Percentiles rank a stretch among this genome's conserved stretches.
phyloP scores from a whole-genome alignment of 1,284 basidiomycete genomes.

The Trichosporon inkin region DNA sequence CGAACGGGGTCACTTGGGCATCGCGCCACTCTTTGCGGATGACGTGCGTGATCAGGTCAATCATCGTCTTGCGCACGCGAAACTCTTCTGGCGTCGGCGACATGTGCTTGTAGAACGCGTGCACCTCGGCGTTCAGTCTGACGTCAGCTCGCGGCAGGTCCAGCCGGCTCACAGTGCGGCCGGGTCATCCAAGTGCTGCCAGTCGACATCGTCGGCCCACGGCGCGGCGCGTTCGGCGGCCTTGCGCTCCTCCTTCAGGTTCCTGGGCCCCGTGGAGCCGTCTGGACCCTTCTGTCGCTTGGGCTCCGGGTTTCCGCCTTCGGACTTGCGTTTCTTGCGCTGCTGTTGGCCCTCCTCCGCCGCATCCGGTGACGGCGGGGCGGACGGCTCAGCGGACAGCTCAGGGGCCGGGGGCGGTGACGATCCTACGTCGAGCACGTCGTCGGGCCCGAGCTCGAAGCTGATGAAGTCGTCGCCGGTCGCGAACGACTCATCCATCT shows the following conservation, averaged over 20 bases:
- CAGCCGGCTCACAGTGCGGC: conserved; percentile 67
- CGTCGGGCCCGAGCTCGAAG: conserved; percentile 9
- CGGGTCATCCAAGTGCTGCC: conserved; percentile 70
- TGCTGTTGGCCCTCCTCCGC: background rate
- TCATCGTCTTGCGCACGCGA: conserved; percentile 71
- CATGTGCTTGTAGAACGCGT: conserved; percentile 81
- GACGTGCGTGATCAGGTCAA: conserved; percentile 67
- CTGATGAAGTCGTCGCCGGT: conserved; percentile 23
- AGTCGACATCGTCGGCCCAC: conserved; percentile 73
- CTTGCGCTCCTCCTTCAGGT: conserved; percentile 60
- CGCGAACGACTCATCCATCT: conserved; percentile 11
- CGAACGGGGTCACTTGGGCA: conserved; percentile 80
- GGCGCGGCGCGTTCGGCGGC: conserved; percentile 65
- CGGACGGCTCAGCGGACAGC: background rate
- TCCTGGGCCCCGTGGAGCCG: conserved; percentile 52
- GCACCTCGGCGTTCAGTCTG: conserved; percentile 78
- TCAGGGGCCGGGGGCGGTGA: background rate
- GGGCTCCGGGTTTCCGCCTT: background rate
- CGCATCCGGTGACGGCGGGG: background rate
- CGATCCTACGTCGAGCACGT: background rate
- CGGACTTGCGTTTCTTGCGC: conserved; percentile 1
- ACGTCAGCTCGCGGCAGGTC: background rate
- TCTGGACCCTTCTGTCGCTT: conserved; percentile 4
- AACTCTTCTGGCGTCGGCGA: conserved; percentile 81
- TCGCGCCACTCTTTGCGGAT: conserved; percentile 68